Evolutionary conservation across 768 basidiomycete species (phyloP), one percentile per base, ranked within the genome.

Genomic region (Lenzites betulinus): DNA sequence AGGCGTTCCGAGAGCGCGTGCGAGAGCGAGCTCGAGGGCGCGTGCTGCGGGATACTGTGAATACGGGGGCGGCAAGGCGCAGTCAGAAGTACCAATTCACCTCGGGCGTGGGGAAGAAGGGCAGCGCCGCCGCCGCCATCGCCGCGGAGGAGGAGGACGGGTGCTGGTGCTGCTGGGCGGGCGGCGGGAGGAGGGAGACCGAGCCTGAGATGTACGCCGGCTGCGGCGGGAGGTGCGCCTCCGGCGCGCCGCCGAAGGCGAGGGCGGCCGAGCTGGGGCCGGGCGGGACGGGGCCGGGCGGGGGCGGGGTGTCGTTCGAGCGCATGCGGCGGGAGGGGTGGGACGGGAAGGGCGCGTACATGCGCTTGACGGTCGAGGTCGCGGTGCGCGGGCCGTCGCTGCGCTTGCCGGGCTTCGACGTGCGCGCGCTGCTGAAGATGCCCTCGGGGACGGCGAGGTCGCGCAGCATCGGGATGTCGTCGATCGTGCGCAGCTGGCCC

Each of bases 401-500:
- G 43, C 60, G 64, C 59, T 62, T 58, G 38, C 60, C 52, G 3
- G 53, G 62, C 56, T 68, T 67, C 39, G 64, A 63, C 20, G 58
- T 71, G 63, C 59, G 83, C 77, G 42, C 85, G 69, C 85, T 89
- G 67, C 82, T 83, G 74, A 90, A 91, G 51, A 84, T 72, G 13
- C 84, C 86, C 0, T 85, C 80, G 2, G 90, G 88, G 0, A 91
- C 83, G n/a, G 75, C 71, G 49, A 91, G 76, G 55, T 84, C 83
- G 35, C 79, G 77, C 15, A 92, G 78, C 23, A 73, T 73, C 13
- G 79, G 78, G 67, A 89, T 77, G 62, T 89, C 84, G 63, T 92
- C 90, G 51, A 93, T 83, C 5, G 86, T 88, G 46, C 82, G 80
- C 38, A 93, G 78, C 43, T 84, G 77, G 70, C 90, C 88, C 26